Conservation (phyloP, 1,284 basidiomycete species). For the Moesziomyces aphidis region DNA sequence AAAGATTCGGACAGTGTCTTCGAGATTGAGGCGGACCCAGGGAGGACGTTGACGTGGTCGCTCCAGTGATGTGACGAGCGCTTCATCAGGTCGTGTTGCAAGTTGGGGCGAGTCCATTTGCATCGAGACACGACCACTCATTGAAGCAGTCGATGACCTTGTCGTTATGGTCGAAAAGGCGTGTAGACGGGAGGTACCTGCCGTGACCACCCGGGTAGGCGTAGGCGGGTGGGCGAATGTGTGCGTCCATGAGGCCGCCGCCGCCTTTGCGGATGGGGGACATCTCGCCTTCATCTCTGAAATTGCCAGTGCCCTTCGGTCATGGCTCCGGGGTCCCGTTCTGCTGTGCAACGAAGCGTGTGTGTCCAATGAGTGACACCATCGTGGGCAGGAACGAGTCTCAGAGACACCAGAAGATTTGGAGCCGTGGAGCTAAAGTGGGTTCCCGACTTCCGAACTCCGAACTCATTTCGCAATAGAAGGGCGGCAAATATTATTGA, state of each 20-base stretch:
- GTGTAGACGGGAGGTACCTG: background rate
- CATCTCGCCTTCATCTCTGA: slow-evolving; percentile 12
- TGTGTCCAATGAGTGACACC: too few species aligned
- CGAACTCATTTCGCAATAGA: too few species aligned
- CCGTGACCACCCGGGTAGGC: background rate
- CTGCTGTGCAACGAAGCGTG: too few species aligned
- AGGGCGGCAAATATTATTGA: too few species aligned
- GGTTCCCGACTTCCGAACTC: too few species aligned
- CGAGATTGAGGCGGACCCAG: background rate
- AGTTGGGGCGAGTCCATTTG: background rate
- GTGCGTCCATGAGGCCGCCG: slow-evolving; percentile 8
- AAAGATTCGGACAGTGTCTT: background rate
- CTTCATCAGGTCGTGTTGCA: background rate
- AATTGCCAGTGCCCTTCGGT: too few species aligned
- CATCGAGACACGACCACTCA: background rate
- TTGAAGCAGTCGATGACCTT: background rate
- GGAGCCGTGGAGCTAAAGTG: too few species aligned
- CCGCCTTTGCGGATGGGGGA: slow-evolving; percentile 1
- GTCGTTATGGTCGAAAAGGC: background rate
- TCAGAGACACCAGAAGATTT: too few species aligned
- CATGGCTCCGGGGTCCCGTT: too few species aligned
- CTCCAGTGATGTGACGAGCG: background rate
- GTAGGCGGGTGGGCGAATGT: background rate
- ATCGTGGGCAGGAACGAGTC: too few species aligned
- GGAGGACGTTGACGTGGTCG: background rate